Evolutionary conservation across 305 asterid species (phyloP), one percentile per base, ranked within the genome.

Genomic region (Solanum hybrid): DNA sequence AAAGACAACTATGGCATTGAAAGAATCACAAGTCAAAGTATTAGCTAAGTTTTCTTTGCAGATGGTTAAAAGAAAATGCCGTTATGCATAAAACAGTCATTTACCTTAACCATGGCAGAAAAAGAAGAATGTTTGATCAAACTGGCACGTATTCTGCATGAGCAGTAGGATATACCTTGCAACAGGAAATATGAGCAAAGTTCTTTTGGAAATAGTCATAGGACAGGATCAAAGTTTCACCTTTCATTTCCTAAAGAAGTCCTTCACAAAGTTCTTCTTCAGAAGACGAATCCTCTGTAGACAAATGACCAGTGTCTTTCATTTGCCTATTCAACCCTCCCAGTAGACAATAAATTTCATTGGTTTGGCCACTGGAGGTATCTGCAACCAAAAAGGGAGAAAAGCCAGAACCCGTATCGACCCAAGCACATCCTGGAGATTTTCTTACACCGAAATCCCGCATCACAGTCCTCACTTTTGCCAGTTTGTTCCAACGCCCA

Each of bases 351-450:
- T 88, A 92, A 40, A 94, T 93, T 87, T 92, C 96, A 89, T 92
- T 89, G 37, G 91, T 88, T 73, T 91, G 95, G 40, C 90, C 72
- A 64, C 88, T 92, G 71, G 97, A 92, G 51, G 94, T 92, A 88
- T 96, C 98, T 17, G 93, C 96, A 87, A 94, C 98, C 90, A 93
- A 64, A 90, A 95, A 97, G 2, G 94, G 97, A 85, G 91, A 91
- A 88, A 94, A 95, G 88, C 96, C 97, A 87, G 92, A 93, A 73
- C 97, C 96, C 45, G 92, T 89, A 92, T 95, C 98, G 76, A 96
- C 92, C 98, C 95, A 94, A 84, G 98, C 97, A 93, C 94, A 95
- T 6, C 98, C 99, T 22, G 95, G 97, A 87, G 91, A 94, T 89
- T 97, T 97, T 60, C 95, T 94, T 88, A 96, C 99, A 78, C 96